Conservation (phyloP, 2,329 filamentous ascomycete genomes). For the Fusarium mundagurra region DNA sequence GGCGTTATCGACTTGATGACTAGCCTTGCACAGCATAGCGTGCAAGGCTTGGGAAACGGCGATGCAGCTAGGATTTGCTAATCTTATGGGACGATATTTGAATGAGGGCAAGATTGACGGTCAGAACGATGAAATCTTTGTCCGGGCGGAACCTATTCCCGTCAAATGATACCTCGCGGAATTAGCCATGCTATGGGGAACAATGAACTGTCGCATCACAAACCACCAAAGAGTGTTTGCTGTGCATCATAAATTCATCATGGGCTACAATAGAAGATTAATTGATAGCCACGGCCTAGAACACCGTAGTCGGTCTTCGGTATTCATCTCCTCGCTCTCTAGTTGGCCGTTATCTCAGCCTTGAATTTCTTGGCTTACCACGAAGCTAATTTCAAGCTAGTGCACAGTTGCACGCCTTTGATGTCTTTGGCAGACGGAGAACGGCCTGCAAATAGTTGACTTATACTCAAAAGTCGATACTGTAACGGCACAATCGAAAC, state of each 20-base stretch:
- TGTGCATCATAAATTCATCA: neutral
- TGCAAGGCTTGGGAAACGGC: neutral
- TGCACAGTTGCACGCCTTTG: neutral
- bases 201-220: neutral
- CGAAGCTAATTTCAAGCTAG: neutral
- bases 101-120: conserved; percentile 4
- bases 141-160: neutral
- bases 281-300: neutral
- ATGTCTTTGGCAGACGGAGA: neutral
- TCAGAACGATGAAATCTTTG: conserved; percentile 1
- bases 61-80: neutral
- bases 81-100: neutral
- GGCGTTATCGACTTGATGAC: neutral
- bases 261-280: neutral
- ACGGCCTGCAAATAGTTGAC: neutral
- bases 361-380: conserved; percentile 12
- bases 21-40: conserved; percentile 1
- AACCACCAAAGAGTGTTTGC: neutral
- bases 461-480: neutral
- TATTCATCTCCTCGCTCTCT: conserved; percentile 5
- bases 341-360: conserved; percentile 16
- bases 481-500: neutral
- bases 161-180: neutral
- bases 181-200: neutral
- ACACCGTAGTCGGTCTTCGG: neutral